Base-by-base conservation (phyloP, 805 yeast genomes). In the Debaryomyces hansenii region DNA sequence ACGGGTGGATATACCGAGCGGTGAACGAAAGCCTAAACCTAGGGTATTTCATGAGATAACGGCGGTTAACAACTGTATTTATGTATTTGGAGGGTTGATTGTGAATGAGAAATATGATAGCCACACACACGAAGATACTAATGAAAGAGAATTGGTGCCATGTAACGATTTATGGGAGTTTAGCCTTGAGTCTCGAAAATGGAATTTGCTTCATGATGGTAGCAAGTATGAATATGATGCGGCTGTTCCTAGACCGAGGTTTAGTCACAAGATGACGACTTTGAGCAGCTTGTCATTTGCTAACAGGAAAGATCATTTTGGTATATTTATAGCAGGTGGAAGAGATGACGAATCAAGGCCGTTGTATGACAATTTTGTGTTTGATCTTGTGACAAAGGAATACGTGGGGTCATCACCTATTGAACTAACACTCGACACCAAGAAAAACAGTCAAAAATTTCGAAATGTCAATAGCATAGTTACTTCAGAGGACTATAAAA, bases 91-190 rank as follows among this genome's bases (percentile, higher is more conserved):
- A 24, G 95, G 95, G 0, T 59, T 87, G 24, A 62, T 68, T 0
- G 65, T 79, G 7, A 52, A 56, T 1, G 62, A 57, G 4, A 53
- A 44, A 12, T 33, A 31, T 6, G 33, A 36, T 11, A 52, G 45
- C 24, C 7, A 28, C 14, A 28, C 29, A 10, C 15, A 39, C 18
- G 33, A 20, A 8, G 35, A 27, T 12, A 14, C 16, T 28, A 15
- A 28, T 9, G 35, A 20, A 15, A n/a, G 20, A 42, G 49, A 16
- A 10, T 10, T 20, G n/a, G 15, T 8, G 67, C 80, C 87, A 0
- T 60, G 76, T 5, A 83, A 83, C 54, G 94, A 87, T 54, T 62
- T 85, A 20, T 87, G 94, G 92, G 76, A 77, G 54, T 80, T 84
- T 53, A 78, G 83, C 58, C 60, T 83, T 35, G 73, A 70, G 33